phyloP scores from a whole-genome alignment of 164 flowering plant species.

The Platanus orientalis region DNA sequence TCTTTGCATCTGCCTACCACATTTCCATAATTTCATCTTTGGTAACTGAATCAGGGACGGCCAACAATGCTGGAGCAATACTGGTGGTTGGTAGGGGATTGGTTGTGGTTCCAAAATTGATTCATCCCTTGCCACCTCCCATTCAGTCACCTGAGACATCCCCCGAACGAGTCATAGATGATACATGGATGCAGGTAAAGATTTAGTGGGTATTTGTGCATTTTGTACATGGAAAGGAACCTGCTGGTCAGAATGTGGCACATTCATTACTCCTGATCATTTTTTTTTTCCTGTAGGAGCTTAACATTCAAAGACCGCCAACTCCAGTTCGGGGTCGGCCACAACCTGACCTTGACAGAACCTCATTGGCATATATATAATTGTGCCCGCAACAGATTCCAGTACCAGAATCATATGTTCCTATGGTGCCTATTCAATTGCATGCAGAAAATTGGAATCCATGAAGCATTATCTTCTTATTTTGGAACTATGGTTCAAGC shows the following conservation, averaged over 20 bases:
- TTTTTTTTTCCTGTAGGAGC: conserved; percentile 54
- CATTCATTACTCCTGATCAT: neutral
- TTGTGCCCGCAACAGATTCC: neutral
- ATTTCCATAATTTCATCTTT: conserved; percentile 10
- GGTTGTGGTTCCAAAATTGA: conserved; percentile 91
- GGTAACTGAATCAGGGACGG: conserved; percentile 60
- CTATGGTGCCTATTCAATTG: neutral
- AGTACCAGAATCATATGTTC: neutral
- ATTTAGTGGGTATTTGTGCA: neutral
- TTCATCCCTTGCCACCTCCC: conserved; percentile 99
- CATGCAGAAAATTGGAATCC: too few species aligned
- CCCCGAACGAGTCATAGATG: conserved; percentile 71
- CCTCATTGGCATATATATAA: conserved; percentile 90
- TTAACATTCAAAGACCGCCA: conserved; percentile 94
- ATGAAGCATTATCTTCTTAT: too few species aligned
- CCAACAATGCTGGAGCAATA: conserved; percentile 96
- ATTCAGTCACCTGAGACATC: conserved; percentile 89
- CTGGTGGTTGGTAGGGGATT: conserved; percentile 90
- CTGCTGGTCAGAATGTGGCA: neutral
- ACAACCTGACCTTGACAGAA: conserved; percentile 78
- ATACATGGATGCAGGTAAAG: conserved; percentile 93
- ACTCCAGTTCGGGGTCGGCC: conserved; percentile 99
- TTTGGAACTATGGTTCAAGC: too few species aligned
- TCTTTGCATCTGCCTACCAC: neutral
- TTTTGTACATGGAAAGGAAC: neutral